Evolutionary conservation across 2,329 filamentous ascomycete species (phyloP).

Genomic region (Ceratocystiopsis brevicomis): DNA sequence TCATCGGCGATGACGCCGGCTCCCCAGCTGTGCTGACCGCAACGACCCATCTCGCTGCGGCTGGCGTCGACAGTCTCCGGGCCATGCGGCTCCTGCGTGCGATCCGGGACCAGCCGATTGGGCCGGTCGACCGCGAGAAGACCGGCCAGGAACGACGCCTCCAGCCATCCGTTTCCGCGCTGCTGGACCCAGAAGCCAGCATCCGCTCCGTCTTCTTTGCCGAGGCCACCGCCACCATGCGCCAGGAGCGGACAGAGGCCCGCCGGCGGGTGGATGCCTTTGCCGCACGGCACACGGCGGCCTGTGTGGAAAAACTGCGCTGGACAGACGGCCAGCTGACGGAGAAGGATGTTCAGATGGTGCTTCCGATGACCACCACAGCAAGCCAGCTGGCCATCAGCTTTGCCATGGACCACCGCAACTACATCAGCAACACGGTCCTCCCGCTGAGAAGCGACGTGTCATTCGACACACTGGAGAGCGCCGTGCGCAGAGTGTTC

Average conservation of each 20-base stretch:
- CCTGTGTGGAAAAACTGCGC: too few species aligned
- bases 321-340: neutral
- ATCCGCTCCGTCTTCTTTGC: slow-evolving; percentile 11
- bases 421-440: slow-evolving; percentile 16
- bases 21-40: neutral
- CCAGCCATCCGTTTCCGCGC: slow-evolving; percentile 11
- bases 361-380: slow-evolving; percentile 17
- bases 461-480: slow-evolving; percentile 10
- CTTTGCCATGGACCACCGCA: slow-evolving; percentile 13
- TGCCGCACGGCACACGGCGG: too few species aligned
- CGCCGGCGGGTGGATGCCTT: too few species aligned
- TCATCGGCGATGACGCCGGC: too few species aligned
- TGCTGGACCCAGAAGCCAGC: slow-evolving; percentile 14
- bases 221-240: neutral
- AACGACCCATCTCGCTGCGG: slow-evolving; percentile 5
- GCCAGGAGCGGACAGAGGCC: neutral
- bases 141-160: neutral
- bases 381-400: slow-evolving; percentile 19
- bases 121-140: neutral
- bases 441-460: slow-evolving; percentile 11
- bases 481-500: slow-evolving; percentile 12
- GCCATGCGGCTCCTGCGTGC: slow-evolving; percentile 17
- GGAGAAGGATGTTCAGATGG: slow-evolving; percentile 10
- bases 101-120: slow-evolving; percentile 10
- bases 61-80: slow-evolving; percentile 18